phyloP scores from a whole-genome alignment of 2,329 filamentous ascomycete genomes.

The Trichoderma breve region DNA sequence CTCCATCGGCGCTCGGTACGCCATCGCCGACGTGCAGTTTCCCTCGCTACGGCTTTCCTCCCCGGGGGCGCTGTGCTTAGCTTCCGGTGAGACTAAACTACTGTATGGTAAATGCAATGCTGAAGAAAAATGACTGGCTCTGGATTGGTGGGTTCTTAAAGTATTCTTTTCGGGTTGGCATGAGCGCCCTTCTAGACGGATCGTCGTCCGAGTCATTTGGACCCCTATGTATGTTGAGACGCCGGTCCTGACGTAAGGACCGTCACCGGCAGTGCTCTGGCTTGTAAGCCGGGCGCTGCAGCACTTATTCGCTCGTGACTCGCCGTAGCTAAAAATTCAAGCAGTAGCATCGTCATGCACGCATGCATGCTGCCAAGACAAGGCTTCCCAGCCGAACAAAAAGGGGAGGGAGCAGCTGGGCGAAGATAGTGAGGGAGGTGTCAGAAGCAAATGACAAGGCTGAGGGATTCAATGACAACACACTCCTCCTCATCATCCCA shows the following conservation, averaged over 20 bases:
- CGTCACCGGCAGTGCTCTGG: neutral
- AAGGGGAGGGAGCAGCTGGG: neutral
- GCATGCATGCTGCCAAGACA: neutral
- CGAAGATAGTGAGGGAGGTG: neutral
- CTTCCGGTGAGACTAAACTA: conserved; percentile 11
- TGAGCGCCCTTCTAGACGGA: neutral
- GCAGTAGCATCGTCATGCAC: neutral
- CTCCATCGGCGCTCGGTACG: neutral
- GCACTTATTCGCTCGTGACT: neutral
- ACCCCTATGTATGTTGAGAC: neutral
- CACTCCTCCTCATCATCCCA: neutral
- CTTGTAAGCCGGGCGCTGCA: neutral
- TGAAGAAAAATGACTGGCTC: neutral
- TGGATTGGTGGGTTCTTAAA: neutral
- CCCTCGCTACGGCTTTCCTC: neutral
- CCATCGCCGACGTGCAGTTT: conserved; percentile 4
- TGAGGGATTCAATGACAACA: neutral
- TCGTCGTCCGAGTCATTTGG: conserved; percentile 11
- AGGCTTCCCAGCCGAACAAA: neutral
- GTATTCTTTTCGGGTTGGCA: neutral
- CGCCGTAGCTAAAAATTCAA: neutral
- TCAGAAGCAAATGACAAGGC: neutral
- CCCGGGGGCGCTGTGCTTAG: conserved; percentile 1
- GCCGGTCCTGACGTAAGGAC: neutral
- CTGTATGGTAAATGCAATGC: neutral